Conservation (phyloP, 345 rosid species). For the Syzygium grande region DNA sequence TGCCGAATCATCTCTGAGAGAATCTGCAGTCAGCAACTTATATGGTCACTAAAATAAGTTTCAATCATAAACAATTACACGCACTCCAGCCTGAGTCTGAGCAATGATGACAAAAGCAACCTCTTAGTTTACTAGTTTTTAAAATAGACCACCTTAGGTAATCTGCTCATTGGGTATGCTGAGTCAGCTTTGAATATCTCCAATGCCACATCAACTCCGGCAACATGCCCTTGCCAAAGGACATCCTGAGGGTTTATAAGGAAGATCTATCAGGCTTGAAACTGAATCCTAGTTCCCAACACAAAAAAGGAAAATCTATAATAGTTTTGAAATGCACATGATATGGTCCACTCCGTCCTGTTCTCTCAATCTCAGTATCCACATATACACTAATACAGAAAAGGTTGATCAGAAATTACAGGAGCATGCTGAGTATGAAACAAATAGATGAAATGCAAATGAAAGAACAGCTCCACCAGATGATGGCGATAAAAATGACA, state of each 20-base stretch:
- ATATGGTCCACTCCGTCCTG: not conserved
- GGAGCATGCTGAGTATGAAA: not conserved
- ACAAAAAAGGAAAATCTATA: not conserved
- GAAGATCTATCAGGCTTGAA: not conserved
- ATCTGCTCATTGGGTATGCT: constrained; percentile 71
- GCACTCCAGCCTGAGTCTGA: not conserved
- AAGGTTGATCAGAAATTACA: not conserved
- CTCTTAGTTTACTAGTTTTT: not conserved
- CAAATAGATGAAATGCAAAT: not conserved
- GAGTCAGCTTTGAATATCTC: constrained; percentile 74
- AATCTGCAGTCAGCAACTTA: constrained; percentile 40
- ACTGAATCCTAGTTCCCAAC: not conserved
- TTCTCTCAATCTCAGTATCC: not conserved
- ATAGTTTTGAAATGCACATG: not conserved
- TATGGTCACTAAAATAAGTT: not conserved
- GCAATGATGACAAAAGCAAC: not conserved
- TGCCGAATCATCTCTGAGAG: constrained; percentile 74
- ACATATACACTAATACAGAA: not conserved
- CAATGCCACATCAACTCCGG: constrained; percentile 83
- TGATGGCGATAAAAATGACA: not conserved
- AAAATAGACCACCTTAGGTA: constrained; percentile 39
- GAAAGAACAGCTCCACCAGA: not conserved
- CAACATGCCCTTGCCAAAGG: constrained; percentile 84
- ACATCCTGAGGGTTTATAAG: constrained; percentile 45
- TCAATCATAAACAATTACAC: not conserved